Base-by-base conservation (phyloP, 140 eudicot species). In the Flaveria floridana region DNA sequence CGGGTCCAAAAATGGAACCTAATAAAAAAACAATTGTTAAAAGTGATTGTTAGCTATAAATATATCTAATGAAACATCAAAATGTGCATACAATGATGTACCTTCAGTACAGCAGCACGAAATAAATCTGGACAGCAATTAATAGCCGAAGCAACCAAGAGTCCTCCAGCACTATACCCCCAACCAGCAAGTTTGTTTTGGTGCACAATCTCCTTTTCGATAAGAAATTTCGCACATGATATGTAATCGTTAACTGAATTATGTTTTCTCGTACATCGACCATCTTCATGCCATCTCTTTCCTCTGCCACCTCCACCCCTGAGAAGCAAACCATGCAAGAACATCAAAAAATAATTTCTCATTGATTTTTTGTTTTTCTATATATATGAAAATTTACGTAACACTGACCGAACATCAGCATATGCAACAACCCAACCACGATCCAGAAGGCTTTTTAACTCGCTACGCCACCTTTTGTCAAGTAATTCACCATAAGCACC, bases 291-390 rank as follows among this genome's bases (percentile, higher is more conserved):
- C 99, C 98, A 93, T 73, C 53, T 90, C 65, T 78, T 90, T 80
- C 99, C 97, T 48, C 84, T 68, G 37, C 96, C 99, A 71, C 99
- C 99, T 80, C 99, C 99, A 79, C 99, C 99, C 83, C 97, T 93
- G 85, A 41, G 21, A 63, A 71, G 64, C 16, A n/a, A 25, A 73
- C 48, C 81, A 75, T 13, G 39, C 30, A 67, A 47, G 19, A 53
- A 46, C 70, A 51, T 53, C 21, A 48, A 37, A 37, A 58, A 42
- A 6, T 28, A 18, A 19, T 34, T 8, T 48, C 55, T 42, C 14
- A 15, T 47, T 25, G 41, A 16, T 18, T 39, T 47, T 26, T 42
- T 12, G 46, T 13, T 15, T 66, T 34, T 69, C 21, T 6, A 20
- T 57, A 63, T 12, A 65, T 44, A 65, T 73, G 21, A 69, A 16